A percentile compares a stretch with the other conserved stretches of the same genome.
Evolutionary conservation across 345 rosid species (phyloP).

Genomic region (Combretum micranthum): DNA sequence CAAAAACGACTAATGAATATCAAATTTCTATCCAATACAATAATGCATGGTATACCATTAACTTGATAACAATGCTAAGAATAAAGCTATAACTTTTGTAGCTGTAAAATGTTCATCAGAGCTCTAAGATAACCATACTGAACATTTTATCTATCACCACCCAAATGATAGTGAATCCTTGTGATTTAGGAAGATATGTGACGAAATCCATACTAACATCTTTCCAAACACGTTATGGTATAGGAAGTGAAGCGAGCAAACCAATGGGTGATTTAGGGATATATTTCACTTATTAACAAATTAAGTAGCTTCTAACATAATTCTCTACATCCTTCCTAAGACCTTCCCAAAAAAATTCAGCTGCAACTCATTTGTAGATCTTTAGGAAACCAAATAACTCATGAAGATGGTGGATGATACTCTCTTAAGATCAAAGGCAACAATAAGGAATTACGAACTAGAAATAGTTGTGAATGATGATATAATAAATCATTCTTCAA

Average conservation of each 20-base stretch:
- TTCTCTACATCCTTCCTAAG: neutral
- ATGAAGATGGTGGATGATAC: no score
- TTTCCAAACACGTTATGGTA: neutral
- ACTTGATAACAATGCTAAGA: neutral
- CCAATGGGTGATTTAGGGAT: neutral
- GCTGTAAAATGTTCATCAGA: neutral
- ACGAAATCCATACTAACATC: constrained; percentile 2
- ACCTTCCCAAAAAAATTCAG: neutral
- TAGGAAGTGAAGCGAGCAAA: neutral
- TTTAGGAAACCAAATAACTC: no score
- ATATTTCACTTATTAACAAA: constrained; percentile 1
- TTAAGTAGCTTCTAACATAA: neutral
- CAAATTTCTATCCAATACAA: neutral
- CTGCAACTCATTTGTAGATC: no score
- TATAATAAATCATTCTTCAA: no score
- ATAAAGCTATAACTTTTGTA: neutral
- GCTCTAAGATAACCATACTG: neutral
- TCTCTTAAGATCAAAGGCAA: no score
- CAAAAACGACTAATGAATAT: neutral
- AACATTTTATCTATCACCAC: neutral
- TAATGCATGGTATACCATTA: neutral
- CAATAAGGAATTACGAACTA: no score
- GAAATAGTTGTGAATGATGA: no score
- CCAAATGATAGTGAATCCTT: neutral
- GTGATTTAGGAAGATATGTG: neutral